A percentile compares a stretch with the other conserved stretches of the same genome.
phyloP scores from a whole-genome alignment of 805 yeast species.

The Lipomyces chichibuensis region DNA sequence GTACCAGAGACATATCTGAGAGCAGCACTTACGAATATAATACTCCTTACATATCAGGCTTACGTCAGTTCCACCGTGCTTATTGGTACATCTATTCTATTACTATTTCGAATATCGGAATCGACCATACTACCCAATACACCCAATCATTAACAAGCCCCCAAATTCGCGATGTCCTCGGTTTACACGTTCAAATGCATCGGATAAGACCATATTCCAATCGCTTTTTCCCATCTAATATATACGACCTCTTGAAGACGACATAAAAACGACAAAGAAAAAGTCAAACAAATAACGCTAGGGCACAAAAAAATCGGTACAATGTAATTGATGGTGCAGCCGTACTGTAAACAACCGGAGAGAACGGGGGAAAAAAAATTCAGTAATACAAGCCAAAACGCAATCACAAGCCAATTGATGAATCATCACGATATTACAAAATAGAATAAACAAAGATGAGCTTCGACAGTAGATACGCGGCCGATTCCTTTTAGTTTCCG shows the following conservation, averaged over 20 bases:
- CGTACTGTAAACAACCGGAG: background rate
- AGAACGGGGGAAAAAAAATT: background rate
- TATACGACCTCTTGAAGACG: background rate
- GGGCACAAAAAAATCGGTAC: background rate
- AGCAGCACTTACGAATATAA: too few relatives aligned
- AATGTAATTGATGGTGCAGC: background rate
- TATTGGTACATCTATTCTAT: background rate
- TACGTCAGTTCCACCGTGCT: too few relatives aligned
- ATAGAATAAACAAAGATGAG: background rate
- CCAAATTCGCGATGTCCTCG: background rate
- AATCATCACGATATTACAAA: background rate
- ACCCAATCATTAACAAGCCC: background rate
- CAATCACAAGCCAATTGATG: background rate
- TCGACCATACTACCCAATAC: background rate
- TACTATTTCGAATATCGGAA: background rate
- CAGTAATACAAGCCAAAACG: background rate
- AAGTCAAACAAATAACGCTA: background rate
- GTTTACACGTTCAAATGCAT: background rate
- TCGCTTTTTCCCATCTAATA: background rate
- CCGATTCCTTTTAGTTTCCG: background rate
- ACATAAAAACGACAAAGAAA: too few relatives aligned
- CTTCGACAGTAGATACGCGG: background rate
- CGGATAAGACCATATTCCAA: background rate
- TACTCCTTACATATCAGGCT: too few relatives aligned
- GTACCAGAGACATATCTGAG: too few relatives aligned